These are phyloP conservation scores for Phylloboletellus chloephorus DNA, from an alignment of 1,284 basidiomycete species.

Conservation along the genomic window DNA sequence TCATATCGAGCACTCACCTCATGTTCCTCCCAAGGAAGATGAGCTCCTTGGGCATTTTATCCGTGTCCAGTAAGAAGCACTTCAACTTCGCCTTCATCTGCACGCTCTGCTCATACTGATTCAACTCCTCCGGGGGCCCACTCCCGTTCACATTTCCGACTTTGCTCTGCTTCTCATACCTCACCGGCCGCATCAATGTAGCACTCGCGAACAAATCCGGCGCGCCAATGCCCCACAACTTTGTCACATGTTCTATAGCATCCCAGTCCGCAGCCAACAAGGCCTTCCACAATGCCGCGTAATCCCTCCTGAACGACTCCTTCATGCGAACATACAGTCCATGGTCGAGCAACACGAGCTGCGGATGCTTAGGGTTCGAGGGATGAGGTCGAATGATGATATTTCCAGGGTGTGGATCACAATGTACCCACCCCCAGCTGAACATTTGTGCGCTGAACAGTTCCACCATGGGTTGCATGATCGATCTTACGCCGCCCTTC, in stretches of 20 bases:
- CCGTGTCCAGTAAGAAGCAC: slow-evolving; percentile 58
- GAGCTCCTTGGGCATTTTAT: slow-evolving; percentile 68
- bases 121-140: slow-evolving; percentile 29
- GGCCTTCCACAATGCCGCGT: slow-evolving; percentile 75
- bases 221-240: slow-evolving; percentile 74
- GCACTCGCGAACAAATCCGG: slow-evolving; percentile 75
- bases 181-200: slow-evolving; percentile 59
- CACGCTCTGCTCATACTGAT: slow-evolving; percentile 60
- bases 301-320: slow-evolving; percentile 64
- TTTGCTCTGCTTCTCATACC: slow-evolving; percentile 28
- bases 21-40: slow-evolving; percentile 83
- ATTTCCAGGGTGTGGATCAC: slow-evolving; percentile 80
- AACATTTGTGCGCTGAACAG: slow-evolving; percentile 84
- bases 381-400: slow-evolving; percentile 78
- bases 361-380: slow-evolving; percentile 45
- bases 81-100: slow-evolving; percentile 60
- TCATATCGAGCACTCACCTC: slow-evolving; percentile 35
- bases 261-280: slow-evolving; percentile 68
- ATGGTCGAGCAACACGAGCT: slow-evolving; percentile 86
- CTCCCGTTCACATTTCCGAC: slow-evolving; percentile 18
- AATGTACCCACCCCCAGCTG: slow-evolving; percentile 82
- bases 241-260: slow-evolving; percentile 57
- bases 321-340: slow-evolving; percentile 74
- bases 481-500: slow-evolving; percentile 58
- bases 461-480: slow-evolving; percentile 79